Conservation (phyloP, 2,329 filamentous ascomycete species). For the Xylariaceae sp. region DNA sequence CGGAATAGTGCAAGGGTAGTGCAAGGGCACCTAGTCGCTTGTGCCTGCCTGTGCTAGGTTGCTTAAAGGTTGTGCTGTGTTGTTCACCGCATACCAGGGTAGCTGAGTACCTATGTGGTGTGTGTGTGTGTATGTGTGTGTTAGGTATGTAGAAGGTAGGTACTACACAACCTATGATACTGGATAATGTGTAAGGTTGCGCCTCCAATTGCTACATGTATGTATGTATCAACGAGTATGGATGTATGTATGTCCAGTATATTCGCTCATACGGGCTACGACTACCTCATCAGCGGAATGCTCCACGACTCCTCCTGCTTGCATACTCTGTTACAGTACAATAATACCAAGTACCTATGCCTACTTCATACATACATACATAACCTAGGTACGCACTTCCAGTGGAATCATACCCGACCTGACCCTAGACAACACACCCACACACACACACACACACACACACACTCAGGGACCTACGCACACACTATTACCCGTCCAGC, state of each 20-base stretch:
- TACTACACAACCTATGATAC: background rate
- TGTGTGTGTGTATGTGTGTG: too few species aligned
- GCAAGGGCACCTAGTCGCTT: too few species aligned
- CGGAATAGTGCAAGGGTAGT: background rate
- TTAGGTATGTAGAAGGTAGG: background rate
- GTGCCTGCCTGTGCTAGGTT: slow-evolving; percentile 15
- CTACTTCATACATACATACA: too few species aligned
- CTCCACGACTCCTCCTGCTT: slow-evolving; percentile 23
- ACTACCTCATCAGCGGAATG: slow-evolving; percentile 23
- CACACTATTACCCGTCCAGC: slow-evolving; percentile 5
- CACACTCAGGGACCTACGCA: too few species aligned
- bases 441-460: too few species aligned
- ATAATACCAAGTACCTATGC: too few species aligned
- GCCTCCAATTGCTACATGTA: background rate
- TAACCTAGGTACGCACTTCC: too few species aligned
- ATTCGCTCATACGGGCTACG: slow-evolving; percentile 8
- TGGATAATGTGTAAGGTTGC: background rate
- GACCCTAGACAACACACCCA: background rate
- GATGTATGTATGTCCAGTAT: too few species aligned
- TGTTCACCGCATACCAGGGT: slow-evolving; percentile 12
- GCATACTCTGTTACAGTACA: slow-evolving; percentile 7
- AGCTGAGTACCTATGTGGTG: slow-evolving; percentile 1
- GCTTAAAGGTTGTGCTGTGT: slow-evolving; percentile 21
- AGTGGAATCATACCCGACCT: slow-evolving; percentile 15
- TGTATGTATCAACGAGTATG: too few species aligned